Base-by-base conservation (phyloP, 2,329 filamentous ascomycete genomes). In the Trichoderma arundinaceum region DNA sequence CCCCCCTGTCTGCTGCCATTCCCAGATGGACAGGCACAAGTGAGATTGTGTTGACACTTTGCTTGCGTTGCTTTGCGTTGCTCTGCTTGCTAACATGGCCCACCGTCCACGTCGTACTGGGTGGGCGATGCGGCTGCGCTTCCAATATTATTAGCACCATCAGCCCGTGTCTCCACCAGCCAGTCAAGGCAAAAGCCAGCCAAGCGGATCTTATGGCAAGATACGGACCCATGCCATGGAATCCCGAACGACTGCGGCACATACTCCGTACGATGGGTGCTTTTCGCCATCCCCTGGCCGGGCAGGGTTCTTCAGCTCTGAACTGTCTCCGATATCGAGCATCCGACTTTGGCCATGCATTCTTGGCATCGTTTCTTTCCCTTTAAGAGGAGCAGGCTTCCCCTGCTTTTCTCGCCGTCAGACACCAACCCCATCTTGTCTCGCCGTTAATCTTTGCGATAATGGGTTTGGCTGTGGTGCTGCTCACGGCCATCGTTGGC, bases 401-500 rank as follows among this genome's bases (percentile, higher is more conserved):
- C 39, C 15, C 35, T 38, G 49, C 32, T 32, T 22, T 46, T 8
- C 7, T 39, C 32, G 13, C 0, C 41, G 28, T 28, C 15, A 2
- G 13, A 19, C 59, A 54, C 33, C 59, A 39, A 32, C 9, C 22
- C 8, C 28, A n/a, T 2, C 28, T 44, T 13, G 28, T n/a, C 38
- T 41, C 7, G 19, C 35, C 54, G 17, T 64, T 7, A 17, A 33
- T 7, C 12, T 7, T 51, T 12, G 56, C 35, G 38, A 73, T 72
- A 70, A 77, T 72, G 72, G 49, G 68, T 59, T 59, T 74, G 44
- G 61, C 69, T 22, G 68, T 69, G 28, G 39, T 77, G 64, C 65
- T 78, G 63, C 53, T 77, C 61, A 72, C 77, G 65, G 72, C 75
- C 68, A 69, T 80, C 62, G 68, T 72, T 48, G 72, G 75, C 69